These are phyloP conservation scores for Ustilago curta DNA, from an alignment of 1,284 basidiomycete genomes.

Conservation along the genomic window DNA sequence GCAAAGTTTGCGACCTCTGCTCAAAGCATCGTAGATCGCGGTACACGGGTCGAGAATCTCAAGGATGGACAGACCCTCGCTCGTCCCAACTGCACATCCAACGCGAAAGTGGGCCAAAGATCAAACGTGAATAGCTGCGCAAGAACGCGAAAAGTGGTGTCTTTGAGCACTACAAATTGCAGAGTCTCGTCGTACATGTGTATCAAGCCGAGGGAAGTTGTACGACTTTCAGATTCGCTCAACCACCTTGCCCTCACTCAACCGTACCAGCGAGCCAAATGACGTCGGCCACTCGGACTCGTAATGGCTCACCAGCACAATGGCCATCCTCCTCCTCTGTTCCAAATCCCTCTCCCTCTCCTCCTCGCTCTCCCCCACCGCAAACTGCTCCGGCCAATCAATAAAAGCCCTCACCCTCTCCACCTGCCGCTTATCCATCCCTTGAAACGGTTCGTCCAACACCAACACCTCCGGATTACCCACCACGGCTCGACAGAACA, in stretches of 20 bases:
- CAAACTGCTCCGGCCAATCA: conserved; percentile 34
- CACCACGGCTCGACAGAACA: conserved; percentile 63
- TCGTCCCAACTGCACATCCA: too few species aligned
- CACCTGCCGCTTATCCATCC: conserved; percentile 60
- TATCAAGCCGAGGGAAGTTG: too few species aligned
- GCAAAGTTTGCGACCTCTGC: too few species aligned
- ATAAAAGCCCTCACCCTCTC: conserved; percentile 50
- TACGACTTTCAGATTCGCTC: conserved; percentile 38
- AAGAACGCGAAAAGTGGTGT: too few species aligned
- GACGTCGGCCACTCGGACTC: conserved; percentile 62
- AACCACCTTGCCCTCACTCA: conserved; percentile 51
- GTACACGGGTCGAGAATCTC: too few species aligned
- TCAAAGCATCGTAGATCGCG: too few species aligned
- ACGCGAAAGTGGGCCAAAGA: too few species aligned
- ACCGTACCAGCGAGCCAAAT: conserved; percentile 53
- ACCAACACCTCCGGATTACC: conserved; percentile 58
- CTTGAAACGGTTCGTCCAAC: conserved; percentile 68
- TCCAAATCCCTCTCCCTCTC: conserved; percentile 22
- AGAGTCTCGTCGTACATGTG: too few species aligned
- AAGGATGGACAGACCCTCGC: too few species aligned
- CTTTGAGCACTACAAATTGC: too few species aligned
- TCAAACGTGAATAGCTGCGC: too few species aligned
- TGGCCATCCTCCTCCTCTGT: conserved; percentile 36
- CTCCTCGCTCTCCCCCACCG: conserved; percentile 9
- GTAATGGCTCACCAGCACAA: conserved; percentile 67